A percentile compares a stretch with the other conserved stretches of the same genome.
phyloP scores from a whole-genome alignment of 169 alveolate genomes.

The Ichthyophthirius multifiliis region DNA sequence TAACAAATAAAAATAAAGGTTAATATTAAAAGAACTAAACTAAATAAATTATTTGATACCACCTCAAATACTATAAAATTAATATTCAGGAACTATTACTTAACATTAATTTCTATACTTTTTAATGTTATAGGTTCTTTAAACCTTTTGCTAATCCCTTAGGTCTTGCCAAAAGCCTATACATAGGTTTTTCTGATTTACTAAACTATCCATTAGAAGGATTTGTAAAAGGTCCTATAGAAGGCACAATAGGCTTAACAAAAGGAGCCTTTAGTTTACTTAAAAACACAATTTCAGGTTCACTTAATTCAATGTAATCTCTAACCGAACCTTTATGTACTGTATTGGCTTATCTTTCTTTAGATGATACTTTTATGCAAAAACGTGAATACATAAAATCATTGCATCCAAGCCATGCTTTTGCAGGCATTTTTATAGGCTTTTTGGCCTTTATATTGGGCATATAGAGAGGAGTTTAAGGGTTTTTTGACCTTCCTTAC shows the following conservation, averaged over 20 bases:
- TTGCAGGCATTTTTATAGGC: conserved; percentile 82
- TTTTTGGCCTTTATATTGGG: conserved; percentile 56
- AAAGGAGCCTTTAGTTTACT: conserved; percentile 74
- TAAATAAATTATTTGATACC: conserved; percentile 69
- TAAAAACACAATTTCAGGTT: conserved; percentile 77
- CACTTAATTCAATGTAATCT: conserved; percentile 76
- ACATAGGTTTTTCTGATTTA: conserved; percentile 80
- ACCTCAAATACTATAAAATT: conserved; percentile 42
- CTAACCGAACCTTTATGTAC: conserved; percentile 67
- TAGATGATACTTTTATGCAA: conserved; percentile 72
- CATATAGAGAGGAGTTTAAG: conserved; percentile 75
- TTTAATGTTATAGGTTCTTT: conserved; percentile 45
- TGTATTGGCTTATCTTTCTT: conserved; percentile 53
- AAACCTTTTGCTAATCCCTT: conserved; percentile 73
- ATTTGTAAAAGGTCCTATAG: conserved; percentile 79
- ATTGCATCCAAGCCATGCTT: conserved; percentile 68
- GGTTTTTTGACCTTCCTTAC: conserved; percentile 65
- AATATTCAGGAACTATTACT: conserved; percentile 57
- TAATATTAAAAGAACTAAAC: background rate
- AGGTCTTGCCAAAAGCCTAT: conserved; percentile 58
- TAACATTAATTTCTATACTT: conserved; percentile 33
- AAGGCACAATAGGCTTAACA: conserved; percentile 79
- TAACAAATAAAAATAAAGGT: background rate
- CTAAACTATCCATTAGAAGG: conserved; percentile 85
- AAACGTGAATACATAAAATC: conserved; percentile 62